Conservation (phyloP, 495 filamentous ascomycete species). For the Penicillium bialowiezense region DNA sequence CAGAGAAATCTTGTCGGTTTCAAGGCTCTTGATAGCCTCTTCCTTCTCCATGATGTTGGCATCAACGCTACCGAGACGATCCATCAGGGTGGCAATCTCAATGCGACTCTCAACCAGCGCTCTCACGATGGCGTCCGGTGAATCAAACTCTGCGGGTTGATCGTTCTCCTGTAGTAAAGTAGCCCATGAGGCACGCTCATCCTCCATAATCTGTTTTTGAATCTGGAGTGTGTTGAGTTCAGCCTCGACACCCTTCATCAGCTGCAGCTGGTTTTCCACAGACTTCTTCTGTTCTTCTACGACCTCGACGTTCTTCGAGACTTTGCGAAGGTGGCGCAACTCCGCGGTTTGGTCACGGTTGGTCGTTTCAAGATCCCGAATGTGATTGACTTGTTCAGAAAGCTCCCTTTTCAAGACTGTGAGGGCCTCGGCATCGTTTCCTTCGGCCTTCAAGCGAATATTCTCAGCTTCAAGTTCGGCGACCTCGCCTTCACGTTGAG, state of each 20-base stretch:
- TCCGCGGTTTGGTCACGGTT: slow-evolving; percentile 81
- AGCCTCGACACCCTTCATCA: slow-evolving; percentile 69
- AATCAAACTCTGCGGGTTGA: slow-evolving; percentile 69
- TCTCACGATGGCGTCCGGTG: slow-evolving; percentile 82
- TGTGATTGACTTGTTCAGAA: slow-evolving; percentile 84
- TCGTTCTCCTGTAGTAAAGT: slow-evolving; percentile 75
- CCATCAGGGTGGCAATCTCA: slow-evolving; percentile 71
- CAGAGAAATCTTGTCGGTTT: slow-evolving; percentile 61
- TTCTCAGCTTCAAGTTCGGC: slow-evolving; percentile 79
- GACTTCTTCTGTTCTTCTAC: slow-evolving; percentile 92
- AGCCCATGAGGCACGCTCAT: slow-evolving; percentile 82
- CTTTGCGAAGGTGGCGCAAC: slow-evolving; percentile 71
- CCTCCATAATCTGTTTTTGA: slow-evolving; percentile 82
- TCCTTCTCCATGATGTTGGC: slow-evolving; percentile 82
- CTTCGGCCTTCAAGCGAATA: slow-evolving; percentile 74
- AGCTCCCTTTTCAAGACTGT: slow-evolving; percentile 81
- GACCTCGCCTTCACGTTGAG: slow-evolving; percentile 64
- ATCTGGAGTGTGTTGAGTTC: slow-evolving; percentile 76
- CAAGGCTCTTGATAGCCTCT: slow-evolving; percentile 66
- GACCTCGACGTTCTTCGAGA: slow-evolving; percentile 83
- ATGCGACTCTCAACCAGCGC: slow-evolving; percentile 79
- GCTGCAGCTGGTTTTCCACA: slow-evolving; percentile 71
- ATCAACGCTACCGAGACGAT: slow-evolving; percentile 72
- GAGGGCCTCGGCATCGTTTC: slow-evolving; percentile 79
- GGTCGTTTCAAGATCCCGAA: slow-evolving; percentile 73